Conservation (phyloP, 805 yeast species). For the Lipomyces lipofer region DNA sequence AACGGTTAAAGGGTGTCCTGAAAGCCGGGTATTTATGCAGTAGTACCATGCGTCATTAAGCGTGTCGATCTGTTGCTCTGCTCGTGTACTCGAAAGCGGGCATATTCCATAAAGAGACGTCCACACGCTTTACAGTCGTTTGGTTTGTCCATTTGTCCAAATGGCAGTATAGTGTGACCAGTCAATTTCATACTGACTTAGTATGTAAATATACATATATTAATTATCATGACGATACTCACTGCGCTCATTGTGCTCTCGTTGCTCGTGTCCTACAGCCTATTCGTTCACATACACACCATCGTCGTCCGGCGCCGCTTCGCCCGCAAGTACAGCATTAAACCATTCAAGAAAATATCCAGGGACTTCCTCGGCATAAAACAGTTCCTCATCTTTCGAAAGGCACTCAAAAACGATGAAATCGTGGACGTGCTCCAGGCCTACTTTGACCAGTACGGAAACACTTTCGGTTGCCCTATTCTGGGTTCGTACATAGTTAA, state of each 20-base stretch:
- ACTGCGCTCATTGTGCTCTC: neutral
- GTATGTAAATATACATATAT: too few relatives aligned
- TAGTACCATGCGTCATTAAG: too few relatives aligned
- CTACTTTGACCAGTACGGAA: neutral
- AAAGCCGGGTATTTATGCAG: too few relatives aligned
- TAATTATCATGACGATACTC: too few relatives aligned
- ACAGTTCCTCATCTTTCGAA: neutral
- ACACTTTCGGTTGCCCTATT: neutral
- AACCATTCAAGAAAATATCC: neutral
- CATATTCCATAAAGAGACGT: too few relatives aligned
- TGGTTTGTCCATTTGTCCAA: too few relatives aligned
- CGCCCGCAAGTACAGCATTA: neutral
- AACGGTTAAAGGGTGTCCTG: too few relatives aligned
- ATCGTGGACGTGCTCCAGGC: neutral
- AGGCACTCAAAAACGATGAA: neutral
- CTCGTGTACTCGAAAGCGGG: too few relatives aligned
- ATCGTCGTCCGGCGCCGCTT: neutral
- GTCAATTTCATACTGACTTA: too few relatives aligned
- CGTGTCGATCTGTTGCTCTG: too few relatives aligned
- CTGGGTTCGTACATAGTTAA: neutral
- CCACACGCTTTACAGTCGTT: too few relatives aligned
- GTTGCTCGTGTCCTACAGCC: neutral
- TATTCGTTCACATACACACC: neutral
- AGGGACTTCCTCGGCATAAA: neutral
- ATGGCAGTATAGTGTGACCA: too few relatives aligned